Percentiles rank a stretch among this genome's conserved stretches.
Conservation (phyloP, 257 asterid genomes). For the Scutellaria minor region DNA sequence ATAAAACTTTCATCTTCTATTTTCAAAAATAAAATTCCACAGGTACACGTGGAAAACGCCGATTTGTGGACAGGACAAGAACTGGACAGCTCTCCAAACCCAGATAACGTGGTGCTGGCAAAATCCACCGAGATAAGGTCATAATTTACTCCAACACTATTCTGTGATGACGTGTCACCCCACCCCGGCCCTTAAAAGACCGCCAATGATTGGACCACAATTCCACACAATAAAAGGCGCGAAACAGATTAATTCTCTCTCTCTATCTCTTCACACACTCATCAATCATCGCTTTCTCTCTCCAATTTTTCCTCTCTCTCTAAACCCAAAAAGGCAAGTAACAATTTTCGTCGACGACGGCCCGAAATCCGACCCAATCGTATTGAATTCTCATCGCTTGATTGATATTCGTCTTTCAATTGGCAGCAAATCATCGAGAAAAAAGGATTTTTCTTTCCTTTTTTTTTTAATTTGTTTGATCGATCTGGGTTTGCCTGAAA, state of each 20-base stretch:
- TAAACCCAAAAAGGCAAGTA: conserved; percentile 19
- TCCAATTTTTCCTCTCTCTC: conserved; percentile 19
- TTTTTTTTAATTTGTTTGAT: not conserved
- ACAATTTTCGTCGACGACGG: conserved; percentile 15
- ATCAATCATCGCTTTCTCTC: not conserved
- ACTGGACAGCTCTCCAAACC: conserved; percentile 40
- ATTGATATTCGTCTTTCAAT: conserved; percentile 6
- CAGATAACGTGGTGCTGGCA: conserved; percentile 60
- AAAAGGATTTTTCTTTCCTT: not conserved
- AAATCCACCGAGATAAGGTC: conserved; percentile 47
- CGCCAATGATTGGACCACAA: conserved; percentile 42
- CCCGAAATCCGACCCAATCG: conserved; percentile 22
- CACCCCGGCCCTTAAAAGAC: conserved; percentile 24
- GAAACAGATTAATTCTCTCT: conserved; percentile 16
- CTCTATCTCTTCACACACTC: not conserved
- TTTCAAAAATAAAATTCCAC: not conserved
- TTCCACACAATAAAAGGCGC: conserved; percentile 35
- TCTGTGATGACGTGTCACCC: conserved; percentile 53
- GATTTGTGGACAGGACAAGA: conserved; percentile 25
- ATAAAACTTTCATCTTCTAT: not conserved
- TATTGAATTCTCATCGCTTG: not conserved
- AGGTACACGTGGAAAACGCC: conserved; percentile 19
- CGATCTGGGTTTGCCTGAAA: conserved; percentile 17
- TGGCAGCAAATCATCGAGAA: not conserved
- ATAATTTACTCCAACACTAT: conserved; percentile 44